Evolutionary conservation across 495 filamentous ascomycete genomes (phyloP).

Genomic region (Cladorrhinum samala): DNA sequence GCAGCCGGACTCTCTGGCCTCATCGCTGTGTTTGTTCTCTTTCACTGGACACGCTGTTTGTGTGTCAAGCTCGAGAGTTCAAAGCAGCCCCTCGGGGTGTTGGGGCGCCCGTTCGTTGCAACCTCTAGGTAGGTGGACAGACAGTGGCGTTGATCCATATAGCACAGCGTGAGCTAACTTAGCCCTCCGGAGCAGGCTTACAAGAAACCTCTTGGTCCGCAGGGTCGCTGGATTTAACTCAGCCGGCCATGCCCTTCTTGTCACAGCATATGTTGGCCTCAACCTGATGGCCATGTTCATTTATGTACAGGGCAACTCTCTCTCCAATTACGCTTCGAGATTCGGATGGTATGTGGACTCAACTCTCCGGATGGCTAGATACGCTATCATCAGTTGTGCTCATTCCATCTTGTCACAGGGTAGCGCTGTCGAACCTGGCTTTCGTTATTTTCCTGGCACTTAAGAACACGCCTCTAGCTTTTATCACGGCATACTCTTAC

Average conservation of each 20-base stretch:
- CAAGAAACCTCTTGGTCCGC: constrained; percentile 39
- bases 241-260: constrained; percentile 44
- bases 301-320: constrained; percentile 30
- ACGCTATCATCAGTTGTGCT: background rate
- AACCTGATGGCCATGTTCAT: constrained; percentile 47
- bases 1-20: constrained; percentile 41
- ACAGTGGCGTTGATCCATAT: no score
- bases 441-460: constrained; percentile 54
- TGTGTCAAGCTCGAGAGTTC: constrained; percentile 19
- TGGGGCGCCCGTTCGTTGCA: constrained; percentile 22
- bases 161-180: no score
- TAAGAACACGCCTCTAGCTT: constrained; percentile 55
- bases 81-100: constrained; percentile 6
- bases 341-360: constrained; percentile 46
- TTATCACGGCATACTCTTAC: constrained; percentile 53
- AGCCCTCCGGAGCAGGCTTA: no score
- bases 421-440: constrained; percentile 46
- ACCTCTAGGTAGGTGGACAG: constrained; percentile 24
- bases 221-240: constrained; percentile 47
- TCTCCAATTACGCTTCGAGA: constrained; percentile 31
- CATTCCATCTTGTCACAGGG: constrained; percentile 32
- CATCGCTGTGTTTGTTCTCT: constrained; percentile 45
- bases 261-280: constrained; percentile 43
- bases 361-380: no score
- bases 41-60: constrained; percentile 40